Base-by-base conservation (phyloP, 768 basidiomycete genomes). In the Lentinula sp. region DNA sequence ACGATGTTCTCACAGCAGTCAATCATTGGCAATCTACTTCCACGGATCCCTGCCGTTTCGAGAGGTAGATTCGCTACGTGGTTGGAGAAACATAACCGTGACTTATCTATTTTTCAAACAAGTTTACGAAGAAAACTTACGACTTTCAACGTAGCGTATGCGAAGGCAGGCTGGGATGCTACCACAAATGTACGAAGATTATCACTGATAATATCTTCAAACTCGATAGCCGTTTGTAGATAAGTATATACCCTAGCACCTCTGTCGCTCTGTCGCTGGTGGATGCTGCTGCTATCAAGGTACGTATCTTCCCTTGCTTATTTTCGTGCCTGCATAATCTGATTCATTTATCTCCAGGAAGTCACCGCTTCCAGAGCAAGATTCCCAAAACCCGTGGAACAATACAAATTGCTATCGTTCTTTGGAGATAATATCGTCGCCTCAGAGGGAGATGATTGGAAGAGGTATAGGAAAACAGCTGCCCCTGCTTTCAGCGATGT, bases 401-500 rank as follows among this genome's bases (percentile, higher is more conserved):
- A 74, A 28, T 88, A 88, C 63, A 62, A 52, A 1, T 62, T 74
- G 15, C 69, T 88, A 16, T 61, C 70, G 0, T 74, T 84, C 59
- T 88, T 80, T 66, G 87, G 87, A 5, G 66, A 67, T 5, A 90
- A 88, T 23, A 83, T 88, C 49, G 78, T 89, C 15, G 79, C 77
- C 1, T 82, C 83, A 0, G 87, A 88, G 65, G 83, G 81, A 23
- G 80, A 83, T 3, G 76, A 82, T 61, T 89, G 86, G 86, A 86
- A 85, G 69, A 78, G 79, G 31, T 85, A 84, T 63, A 72, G 86
- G 50, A 85, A 83, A 67, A 79, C 88, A 45, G 73, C 80, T n/a
- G 84, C 83, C 1, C 85, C 86, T n/a, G 80, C 84, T 0, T 88
- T 88, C 68, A 83, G 84, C 7, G 85, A 86, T 68, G 84, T 84